phyloP scores from a whole-genome alignment of 1,284 basidiomycete genomes.

The Sparassis latifolia region DNA sequence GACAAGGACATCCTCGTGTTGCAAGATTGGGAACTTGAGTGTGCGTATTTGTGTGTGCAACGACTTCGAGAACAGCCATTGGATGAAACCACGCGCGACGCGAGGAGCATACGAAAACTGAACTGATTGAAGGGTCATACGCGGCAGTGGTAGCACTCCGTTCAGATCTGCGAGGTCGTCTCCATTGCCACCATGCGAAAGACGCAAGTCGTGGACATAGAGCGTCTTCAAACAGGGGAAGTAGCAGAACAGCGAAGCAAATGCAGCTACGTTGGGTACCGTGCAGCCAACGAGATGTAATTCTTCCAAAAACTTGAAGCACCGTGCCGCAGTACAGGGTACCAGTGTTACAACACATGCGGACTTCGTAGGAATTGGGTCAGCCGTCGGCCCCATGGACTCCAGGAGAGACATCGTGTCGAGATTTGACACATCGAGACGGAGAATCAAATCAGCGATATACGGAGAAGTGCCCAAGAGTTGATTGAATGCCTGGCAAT shows the following conservation, averaged over 20 bases:
- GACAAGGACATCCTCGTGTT: background rate
- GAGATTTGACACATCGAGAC: conserved; percentile 5
- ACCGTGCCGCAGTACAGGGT: background rate
- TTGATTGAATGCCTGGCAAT: conserved; percentile 4
- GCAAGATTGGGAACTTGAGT: conserved; percentile 1
- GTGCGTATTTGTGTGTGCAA: conserved; percentile 5
- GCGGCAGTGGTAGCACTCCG: no score
- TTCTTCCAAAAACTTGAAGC: background rate
- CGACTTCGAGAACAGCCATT: conserved; percentile 6
- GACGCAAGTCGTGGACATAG: background rate
- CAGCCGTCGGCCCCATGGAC: background rate
- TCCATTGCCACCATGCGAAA: background rate
- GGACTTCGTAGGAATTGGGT: background rate
- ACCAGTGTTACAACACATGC: background rate
- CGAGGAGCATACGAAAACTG: background rate
- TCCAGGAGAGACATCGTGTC: background rate
- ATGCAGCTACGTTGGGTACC: background rate
- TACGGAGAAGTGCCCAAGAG: conserved; percentile 8
- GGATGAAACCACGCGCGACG: background rate
- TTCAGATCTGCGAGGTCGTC: no score
- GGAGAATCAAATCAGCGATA: conserved; percentile 8
- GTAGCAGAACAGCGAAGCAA: conserved; percentile 1
- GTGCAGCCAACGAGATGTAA: background rate
- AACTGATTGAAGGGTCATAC: background rate
- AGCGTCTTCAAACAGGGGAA: conserved; percentile 6